Base-by-base conservation (phyloP, 495 filamentous ascomycete species). In the Penicillium turbatum region DNA sequence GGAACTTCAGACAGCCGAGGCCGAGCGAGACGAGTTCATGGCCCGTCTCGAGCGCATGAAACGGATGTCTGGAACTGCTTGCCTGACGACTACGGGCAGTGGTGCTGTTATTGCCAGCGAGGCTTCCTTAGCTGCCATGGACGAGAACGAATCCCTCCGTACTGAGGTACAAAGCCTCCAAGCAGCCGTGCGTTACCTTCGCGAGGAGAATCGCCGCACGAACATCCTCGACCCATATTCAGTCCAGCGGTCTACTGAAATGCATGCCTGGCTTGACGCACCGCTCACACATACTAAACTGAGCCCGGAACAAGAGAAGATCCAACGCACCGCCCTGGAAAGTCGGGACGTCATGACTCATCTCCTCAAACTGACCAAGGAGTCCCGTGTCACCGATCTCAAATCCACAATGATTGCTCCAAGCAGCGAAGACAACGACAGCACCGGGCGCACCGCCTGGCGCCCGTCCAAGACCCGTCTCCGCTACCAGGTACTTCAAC, bases 141-240 rank as follows among this genome's bases (percentile, higher is more conserved):
- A 84, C 27, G 86, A 93, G 72, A 89, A 90, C 71, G 82, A 90
- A 53, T 69, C 72, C 13, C 83, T 92, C 26, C 86, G 84, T 55
- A 70, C 77, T 17, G 84, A 91, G 51, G 89, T 95, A 37, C 63
- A 73, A 17, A 79, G 73, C 50, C 79, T 96, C 7, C 83, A 90
- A 67, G 80, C 85, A 2, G 84, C 90, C 0, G 83, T 97, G 13
- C 82, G 86, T 40, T 92, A 84, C 70, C 72, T 95, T 19, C 81
- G 88, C 21, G 85, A 89, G 51, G 89, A 93, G 49, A 90, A 84
- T 63, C 73, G 81, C n/a, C 81, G 86, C 26, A 75, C 83, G 3
- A 80, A 83, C 27, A 64, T 84, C 19, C 76, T 78, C 19, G 82
- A 89, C 59, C 79, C 85, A 12, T 75, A 80, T 30, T 74, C 73